Base-by-base conservation (phyloP, 140 eudicot species). In the Bidens hawaiensis region DNA sequence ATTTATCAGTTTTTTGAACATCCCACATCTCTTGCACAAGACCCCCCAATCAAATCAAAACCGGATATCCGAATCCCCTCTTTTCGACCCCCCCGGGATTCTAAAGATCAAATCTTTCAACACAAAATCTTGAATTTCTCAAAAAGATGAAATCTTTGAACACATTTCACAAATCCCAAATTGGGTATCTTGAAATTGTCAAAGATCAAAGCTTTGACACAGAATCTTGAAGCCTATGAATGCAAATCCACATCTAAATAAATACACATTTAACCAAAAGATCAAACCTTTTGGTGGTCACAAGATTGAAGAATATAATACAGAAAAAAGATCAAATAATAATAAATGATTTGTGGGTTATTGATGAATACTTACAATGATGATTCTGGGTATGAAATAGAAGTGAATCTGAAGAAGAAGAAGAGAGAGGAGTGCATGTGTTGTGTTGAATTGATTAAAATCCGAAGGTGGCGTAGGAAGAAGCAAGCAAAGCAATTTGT, bases 21-120 rank as follows among this genome's bases (percentile, higher is more conserved):
- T 80, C 81, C 86, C 83, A 74, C 83, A 83, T 83, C 67, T 76
- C 90, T 73, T 47, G 75, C 75, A 42, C 66, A 58, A 62, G 19
- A 63, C 43, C 71, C 47, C 69, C 56, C 48, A 41, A 50, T 62
- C 13, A 15, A 41, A 50, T 62, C 13, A 15, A 48, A 41, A 65
- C 30, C 57, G 49, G 27, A 66, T 1, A 34, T 55, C 26, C 25
- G 4, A 52, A 34, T n/a, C 36, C 23, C 38, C 45, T 12, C 42
- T 58, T 30, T 57, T n/a, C 38, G 58, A 68, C 23, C 60, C 3
- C 33, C 40, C 9, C 14, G 36, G 22, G 18, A 38, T 66, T 36
- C 28, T 40, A 62, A 68, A 30, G 49, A 56, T 57, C 58, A 19
- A 67, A 52, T 65, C 49, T 31, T 64, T 65, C 3, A 48, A 30